A percentile compares a stretch with the other conserved stretches of the same genome.
Conservation (phyloP, 192 early-diverging fungal species). For the Phycomyces blakesleeanus region DNA sequence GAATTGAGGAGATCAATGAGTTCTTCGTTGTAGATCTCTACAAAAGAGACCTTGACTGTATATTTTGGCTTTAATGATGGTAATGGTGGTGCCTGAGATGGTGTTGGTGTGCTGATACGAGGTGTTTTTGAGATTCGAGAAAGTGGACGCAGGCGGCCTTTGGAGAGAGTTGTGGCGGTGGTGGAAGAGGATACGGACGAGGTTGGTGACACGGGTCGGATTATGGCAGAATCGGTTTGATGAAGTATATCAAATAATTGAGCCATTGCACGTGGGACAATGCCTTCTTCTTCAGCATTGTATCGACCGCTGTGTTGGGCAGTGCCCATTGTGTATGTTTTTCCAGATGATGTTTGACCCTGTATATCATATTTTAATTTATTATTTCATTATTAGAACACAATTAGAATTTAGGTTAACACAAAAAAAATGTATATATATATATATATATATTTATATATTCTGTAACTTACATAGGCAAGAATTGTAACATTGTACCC, state of each 20-base stretch:
- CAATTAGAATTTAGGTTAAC: too few relatives aligned
- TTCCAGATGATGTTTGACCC: conserved; percentile 88
- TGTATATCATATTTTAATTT: conserved; percentile 6
- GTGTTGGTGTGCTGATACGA: conserved; percentile 24
- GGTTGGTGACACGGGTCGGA: conserved; percentile 84
- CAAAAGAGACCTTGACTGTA: conserved; percentile 73
- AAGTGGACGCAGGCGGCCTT: conserved; percentile 50
- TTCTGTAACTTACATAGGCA: conserved; percentile 62
- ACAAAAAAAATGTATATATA: too few relatives aligned
- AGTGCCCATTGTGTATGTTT: conserved; percentile 97
- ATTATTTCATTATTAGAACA: too few relatives aligned
- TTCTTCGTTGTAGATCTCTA: conserved; percentile 97
- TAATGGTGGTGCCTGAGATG: conserved; percentile 3
- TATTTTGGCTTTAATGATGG: conserved; percentile 12
- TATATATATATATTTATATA: too few relatives aligned
- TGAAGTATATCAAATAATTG: conserved; percentile 50
- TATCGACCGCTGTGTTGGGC: conserved; percentile 30
- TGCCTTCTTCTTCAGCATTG: conserved; percentile 37
- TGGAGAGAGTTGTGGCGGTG: conserved; percentile 30
- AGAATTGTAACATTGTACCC: conserved; percentile 95
- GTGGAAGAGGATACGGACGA: conserved; percentile 74
- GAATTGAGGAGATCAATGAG: conserved; percentile 83
- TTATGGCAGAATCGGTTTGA: conserved; percentile 85
- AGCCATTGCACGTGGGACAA: conserved; percentile 72
- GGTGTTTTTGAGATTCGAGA: conserved; percentile 18